These are phyloP conservation scores for Trebouxia sp. DNA, from an alignment of 139 green algal genomes.

Conservation along the genomic window DNA sequence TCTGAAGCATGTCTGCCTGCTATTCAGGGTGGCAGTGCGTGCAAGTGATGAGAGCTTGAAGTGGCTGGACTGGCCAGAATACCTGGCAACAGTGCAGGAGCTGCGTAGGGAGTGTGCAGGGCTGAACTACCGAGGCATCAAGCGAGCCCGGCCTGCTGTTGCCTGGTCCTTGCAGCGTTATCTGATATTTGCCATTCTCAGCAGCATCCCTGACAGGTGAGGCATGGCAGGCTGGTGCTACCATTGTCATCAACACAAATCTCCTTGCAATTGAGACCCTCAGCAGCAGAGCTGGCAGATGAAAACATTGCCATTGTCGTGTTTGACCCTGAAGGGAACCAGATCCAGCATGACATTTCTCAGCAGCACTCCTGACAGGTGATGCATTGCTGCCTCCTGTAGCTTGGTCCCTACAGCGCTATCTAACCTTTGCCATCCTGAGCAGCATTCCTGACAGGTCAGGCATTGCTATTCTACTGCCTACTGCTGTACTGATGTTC, in stretches of 20 bases:
- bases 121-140: not conserved
- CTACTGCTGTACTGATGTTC: not conserved
- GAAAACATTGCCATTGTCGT: no score
- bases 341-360: no score
- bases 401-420: constrained; percentile 59
- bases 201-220: constrained; percentile 66
- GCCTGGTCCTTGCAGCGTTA: constrained; percentile 65
- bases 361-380: constrained; percentile 61
- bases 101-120: constrained; percentile 53
- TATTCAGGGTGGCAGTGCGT: not conserved
- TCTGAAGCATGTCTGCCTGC: not conserved
- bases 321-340: no score
- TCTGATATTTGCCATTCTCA: constrained; percentile 74
- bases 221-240: no score
- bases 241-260: no score
- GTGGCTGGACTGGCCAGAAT: constrained; percentile 75
- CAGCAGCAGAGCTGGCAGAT: no score
- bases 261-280: no score
- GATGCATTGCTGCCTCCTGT: no score
- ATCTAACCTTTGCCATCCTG: constrained; percentile 73
- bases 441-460: constrained; percentile 58
- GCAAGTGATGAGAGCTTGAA: constrained; percentile 52
- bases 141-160: constrained; percentile 20
- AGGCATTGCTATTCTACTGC: not conserved
- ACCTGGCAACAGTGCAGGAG: constrained; percentile 50